Evolutionary conservation across 257 asterid genomes (phyloP), one percentile per base, ranked within the genome.

Genomic region (Marsdenia floribunda): DNA sequence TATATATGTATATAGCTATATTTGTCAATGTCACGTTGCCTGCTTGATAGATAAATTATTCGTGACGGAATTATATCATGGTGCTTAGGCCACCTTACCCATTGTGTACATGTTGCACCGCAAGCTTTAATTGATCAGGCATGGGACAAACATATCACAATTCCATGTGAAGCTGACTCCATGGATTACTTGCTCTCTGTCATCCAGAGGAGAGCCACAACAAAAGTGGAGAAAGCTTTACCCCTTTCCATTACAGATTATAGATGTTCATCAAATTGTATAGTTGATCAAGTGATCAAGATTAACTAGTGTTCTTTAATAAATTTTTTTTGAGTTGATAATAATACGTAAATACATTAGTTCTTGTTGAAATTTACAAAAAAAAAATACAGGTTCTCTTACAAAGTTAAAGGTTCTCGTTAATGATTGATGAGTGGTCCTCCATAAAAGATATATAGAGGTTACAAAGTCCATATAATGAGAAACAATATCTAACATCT

Each of bases 121-220:
- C 10, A 26, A 13, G 14, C 0, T 29, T 29, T 61, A 42, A 14
- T 61, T 42, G 10, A 11, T 44, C 49, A 58, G 24, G 16, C 21
- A 29, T 14, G 33, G 68, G 65, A 64, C 35, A 72, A 71, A 40
- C 77, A 70, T 12, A 73, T 73, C 18, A n/a, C 42, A 53, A 24
- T 71, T 46, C 75, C 75, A 22, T 29, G 38, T 16, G 75, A 67
- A 14, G 16, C 50, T 12, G 29, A 16, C 21, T 2, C 16, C 22
- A 18, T 67, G 29, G 18, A 40, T 40, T 67, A 67, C 4, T 8
- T 67, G 26, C 42, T 67, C n/a, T 40, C 52, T 49, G 18, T 6
- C 29, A 37, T 26, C 18, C 50, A 76, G 57, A 2, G 29, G 63
- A 19, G 63, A 0, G 26, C 33, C 3, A 57, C 63, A 7, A 22